phyloP scores from a whole-genome alignment of 441 rosid species.

The Populus hybrid region DNA sequence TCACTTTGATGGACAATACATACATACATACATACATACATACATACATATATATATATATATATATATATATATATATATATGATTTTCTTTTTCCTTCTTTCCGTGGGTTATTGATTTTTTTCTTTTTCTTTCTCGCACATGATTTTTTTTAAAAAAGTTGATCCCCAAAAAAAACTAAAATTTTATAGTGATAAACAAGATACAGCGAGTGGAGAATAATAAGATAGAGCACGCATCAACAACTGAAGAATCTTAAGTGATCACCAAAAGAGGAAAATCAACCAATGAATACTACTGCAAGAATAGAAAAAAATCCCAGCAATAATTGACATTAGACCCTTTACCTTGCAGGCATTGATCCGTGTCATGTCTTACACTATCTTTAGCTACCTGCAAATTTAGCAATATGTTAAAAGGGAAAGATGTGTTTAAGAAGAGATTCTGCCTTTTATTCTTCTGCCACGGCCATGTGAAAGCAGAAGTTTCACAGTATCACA shows the following conservation, averaged over 20 bases:
- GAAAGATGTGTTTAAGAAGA: constrained; percentile 37
- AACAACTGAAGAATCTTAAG: constrained; percentile 22
- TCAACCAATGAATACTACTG: background rate
- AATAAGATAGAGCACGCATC: constrained; percentile 9
- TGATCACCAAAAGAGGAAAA: constrained; percentile 19
- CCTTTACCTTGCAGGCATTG: constrained; percentile 25
- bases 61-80: no score
- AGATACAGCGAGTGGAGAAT: constrained; percentile 32
- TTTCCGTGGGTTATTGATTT: no score
- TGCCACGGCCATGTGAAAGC: constrained; percentile 25
- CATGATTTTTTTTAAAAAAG: no score
- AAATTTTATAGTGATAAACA: constrained; percentile 1
- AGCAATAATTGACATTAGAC: constrained; percentile 32
- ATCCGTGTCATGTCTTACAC: constrained; percentile 28
- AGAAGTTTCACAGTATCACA: constrained; percentile 13
- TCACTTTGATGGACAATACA: no score
- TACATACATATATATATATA: no score
- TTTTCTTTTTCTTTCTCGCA: no score
- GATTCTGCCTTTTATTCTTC: constrained; percentile 50
- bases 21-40: no score
- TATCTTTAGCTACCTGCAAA: constrained; percentile 10
- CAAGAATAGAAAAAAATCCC: constrained; percentile 13
- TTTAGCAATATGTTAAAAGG: constrained; percentile 21
- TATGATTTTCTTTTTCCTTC: no score
- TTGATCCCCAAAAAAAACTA: no score